Base-by-base conservation (phyloP, 148 eudicot species). In the Chenopodium quinoa region DNA sequence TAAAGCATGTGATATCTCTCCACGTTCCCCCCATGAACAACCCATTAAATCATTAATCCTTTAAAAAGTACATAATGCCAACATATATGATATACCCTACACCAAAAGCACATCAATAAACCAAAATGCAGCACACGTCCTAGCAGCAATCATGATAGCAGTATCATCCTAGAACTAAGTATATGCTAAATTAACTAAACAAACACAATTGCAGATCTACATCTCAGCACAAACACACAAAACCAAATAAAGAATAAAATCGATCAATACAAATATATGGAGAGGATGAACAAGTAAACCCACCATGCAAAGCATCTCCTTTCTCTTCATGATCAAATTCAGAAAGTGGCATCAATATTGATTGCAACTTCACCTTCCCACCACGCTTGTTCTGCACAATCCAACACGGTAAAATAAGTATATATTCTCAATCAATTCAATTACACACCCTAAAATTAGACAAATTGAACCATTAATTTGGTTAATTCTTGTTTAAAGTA, bases 231-330 rank as follows among this genome's bases (percentile, higher is more conserved):
- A 5, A 40, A 40, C 44, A 40, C 44, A 40, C 52, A 0, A 6
- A 2, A 20, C 27, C 22, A 34, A 29, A 11, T 29, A 81, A 17
- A 4, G 58, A 54, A 54, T 14, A 54, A 12, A 54, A 56, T 52
- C n/a, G 22, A 74, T 23, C 3, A 9, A 68, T 31, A 64, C 29
- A 22, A 23, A 47, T 60, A 31, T 32, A 32, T 54, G 29, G 0
- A 19, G 19, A 63, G 9, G 12, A 3, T 56, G 8, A 48, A 74
- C 48, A 48, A 73, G 63, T 78, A 62, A 73, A 79, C 86, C 66
- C 85, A 93, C 99, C 99, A 86, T 93, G 91, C 78, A 95, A 74
- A 78, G 99, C 98, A 84, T 93, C 99, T 78, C 97, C 99, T 76
- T 93, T 93, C 85, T 95, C 99, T 54, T 84, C 89, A 84, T 95